Base-by-base conservation (phyloP, 2,329 filamentous ascomycete species). In the Microascus cirrosus region DNA sequence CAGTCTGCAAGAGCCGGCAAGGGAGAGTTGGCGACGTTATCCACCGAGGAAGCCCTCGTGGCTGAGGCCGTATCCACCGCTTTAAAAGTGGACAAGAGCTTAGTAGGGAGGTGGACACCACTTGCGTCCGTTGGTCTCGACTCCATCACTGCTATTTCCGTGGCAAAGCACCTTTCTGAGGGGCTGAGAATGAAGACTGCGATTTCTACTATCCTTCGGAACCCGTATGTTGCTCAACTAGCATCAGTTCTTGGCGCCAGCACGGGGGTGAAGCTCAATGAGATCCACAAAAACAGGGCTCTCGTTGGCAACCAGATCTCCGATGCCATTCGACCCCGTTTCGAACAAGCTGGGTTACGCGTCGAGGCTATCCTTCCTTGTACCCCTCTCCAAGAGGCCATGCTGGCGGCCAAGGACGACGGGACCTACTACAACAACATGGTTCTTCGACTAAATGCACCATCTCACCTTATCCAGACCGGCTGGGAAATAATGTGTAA, bases 351-450 rank as follows among this genome's bases (percentile, higher is more conserved):
- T 25, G 34, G 34, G 8, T 28, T 69, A 4, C 52, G 63, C 0
- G 73, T 87, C 2, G 70, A 79, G 34, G 75, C 73, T 1, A 76
- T 95, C 10, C 71, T 92, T 5, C 91, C 91, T 1, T 96, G 92
- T 66, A 95, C 90, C 1, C 88, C 91, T 1, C 73, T 96, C 0
- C 92, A 96, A 68, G 88, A 95, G 72, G 87, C 86, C 1, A 96
- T 96, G 90, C 75, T 96, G 0, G 85, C 84, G 2, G 80, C 82
- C 10, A 64, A 74, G 61, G 70, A 70, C 1, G 68, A 73, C 12
- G 70, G 71, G 1, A 76, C 83, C 1, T 96, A 96, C 67, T 83
- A 80, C 64, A 96, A 95, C 67, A 81, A 81, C 54, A 82, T 89
- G 58, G 69, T 86, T 0, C 80, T 95, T 61, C 74, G 78, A 6